phyloP scores from a whole-genome alignment of 1,139 yeast genomes.

The Saccharomyces hybrid region DNA sequence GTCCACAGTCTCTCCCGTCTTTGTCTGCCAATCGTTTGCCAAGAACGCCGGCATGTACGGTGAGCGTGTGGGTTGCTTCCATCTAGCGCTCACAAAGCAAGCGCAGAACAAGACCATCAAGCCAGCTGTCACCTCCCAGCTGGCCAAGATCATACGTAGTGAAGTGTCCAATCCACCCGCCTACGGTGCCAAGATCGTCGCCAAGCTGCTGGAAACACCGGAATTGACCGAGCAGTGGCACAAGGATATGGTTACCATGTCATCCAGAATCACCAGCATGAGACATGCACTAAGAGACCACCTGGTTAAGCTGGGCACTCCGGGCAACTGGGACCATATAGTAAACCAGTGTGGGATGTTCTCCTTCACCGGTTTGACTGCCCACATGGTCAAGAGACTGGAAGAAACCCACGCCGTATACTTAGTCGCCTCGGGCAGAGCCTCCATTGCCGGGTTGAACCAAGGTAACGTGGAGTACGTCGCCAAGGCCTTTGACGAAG shows the following conservation, averaged over 20 bases:
- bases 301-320: slow-evolving; percentile 61
- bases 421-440: slow-evolving; percentile 78
- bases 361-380: slow-evolving; percentile 79
- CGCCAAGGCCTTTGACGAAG: slow-evolving; percentile 77
- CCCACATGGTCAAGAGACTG: slow-evolving; percentile 72
- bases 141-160: slow-evolving; percentile 69
- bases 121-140: slow-evolving; percentile 61
- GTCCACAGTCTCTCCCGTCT: slow-evolving; percentile 39
- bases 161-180: slow-evolving; percentile 93
- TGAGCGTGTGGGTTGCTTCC: slow-evolving; percentile 93
- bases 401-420: slow-evolving; percentile 75
- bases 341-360: slow-evolving; percentile 94
- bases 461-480: slow-evolving; percentile 70
- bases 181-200: slow-evolving; percentile 89
- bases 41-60: slow-evolving; percentile 97
- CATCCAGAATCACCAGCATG: slow-evolving; percentile 74
- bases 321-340: slow-evolving; percentile 91
- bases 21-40: slow-evolving; percentile 93
- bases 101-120: slow-evolving; percentile 33
- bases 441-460: slow-evolving; percentile 89
- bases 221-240: slow-evolving; percentile 74
- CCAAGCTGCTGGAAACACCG: slow-evolving; percentile 61
- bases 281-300: slow-evolving; percentile 57
- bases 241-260: slow-evolving; percentile 78
- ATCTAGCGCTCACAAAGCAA: slow-evolving; percentile 48